Percentiles rank a stretch among this genome's conserved stretches.
phyloP scores from a whole-genome alignment of 176 grass and related monocot species.

The Lolium multiflorum region DNA sequence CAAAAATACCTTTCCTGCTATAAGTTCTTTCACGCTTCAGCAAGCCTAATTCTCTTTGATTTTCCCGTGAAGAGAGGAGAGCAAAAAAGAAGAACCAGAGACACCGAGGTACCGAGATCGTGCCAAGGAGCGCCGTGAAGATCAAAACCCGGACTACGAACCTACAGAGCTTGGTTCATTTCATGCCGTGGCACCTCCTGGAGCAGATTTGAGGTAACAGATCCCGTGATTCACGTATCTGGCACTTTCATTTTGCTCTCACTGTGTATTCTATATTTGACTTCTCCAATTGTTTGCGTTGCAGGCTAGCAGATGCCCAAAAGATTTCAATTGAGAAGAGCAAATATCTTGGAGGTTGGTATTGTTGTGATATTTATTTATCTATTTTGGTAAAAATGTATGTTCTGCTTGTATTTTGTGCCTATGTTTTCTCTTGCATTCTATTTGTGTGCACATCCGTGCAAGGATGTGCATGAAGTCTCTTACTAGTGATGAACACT shows the following conservation, averaged over 20 bases:
- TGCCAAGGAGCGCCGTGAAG: slow-evolving; percentile 96
- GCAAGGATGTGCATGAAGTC: not conserved
- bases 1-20: not conserved
- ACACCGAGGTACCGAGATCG: slow-evolving; percentile 79
- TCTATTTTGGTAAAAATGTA: not conserved
- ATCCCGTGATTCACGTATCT: slow-evolving; percentile 43
- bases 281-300: slow-evolving; percentile 26
- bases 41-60: not conserved
- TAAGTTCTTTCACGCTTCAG: not conserved
- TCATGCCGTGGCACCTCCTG: slow-evolving; percentile 96
- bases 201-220: slow-evolving; percentile 85
- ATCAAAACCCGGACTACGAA: slow-evolving; percentile 99
- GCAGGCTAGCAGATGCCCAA: slow-evolving; percentile 80
- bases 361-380: not conserved
- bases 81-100: slow-evolving; percentile 81
- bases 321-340: slow-evolving; percentile 99
- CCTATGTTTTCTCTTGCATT: not conserved
- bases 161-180: slow-evolving; percentile 95
- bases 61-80: slow-evolving; percentile 78
- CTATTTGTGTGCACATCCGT: not conserved
- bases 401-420: slow-evolving; percentile 13
- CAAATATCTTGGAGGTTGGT: slow-evolving; percentile 98
- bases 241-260: slow-evolving; percentile 5
- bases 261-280: not conserved
- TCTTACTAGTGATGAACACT: not conserved